Evolutionary conservation across 2,329 filamentous ascomycete species (phyloP).

Genomic region (Graphilbum sp.): DNA sequence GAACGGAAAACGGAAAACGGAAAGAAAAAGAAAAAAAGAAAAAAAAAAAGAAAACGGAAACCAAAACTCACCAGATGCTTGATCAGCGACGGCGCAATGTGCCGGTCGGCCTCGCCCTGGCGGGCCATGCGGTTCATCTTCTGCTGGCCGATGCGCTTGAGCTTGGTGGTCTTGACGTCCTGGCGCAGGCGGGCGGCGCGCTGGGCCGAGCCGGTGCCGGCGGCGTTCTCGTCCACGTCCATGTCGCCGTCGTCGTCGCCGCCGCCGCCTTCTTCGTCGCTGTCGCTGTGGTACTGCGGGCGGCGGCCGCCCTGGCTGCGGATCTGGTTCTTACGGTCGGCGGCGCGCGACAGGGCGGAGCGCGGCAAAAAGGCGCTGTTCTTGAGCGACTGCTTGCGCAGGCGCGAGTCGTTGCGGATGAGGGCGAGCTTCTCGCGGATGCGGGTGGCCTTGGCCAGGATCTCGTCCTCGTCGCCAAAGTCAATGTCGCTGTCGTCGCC

Average conservation of each 20-base stretch:
- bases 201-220: slow-evolving; percentile 22
- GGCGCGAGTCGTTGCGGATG: slow-evolving; percentile 85
- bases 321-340: slow-evolving; percentile 22
- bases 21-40: not conserved
- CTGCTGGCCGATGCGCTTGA: slow-evolving; percentile 84
- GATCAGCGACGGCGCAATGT: slow-evolving; percentile 61
- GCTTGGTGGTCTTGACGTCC: slow-evolving; percentile 53
- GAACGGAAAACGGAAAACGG: slow-evolving; percentile 3
- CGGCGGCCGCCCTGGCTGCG: not conserved
- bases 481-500: slow-evolving; percentile 53
- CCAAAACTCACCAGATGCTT: slow-evolving; percentile 77
- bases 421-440: slow-evolving; percentile 90
- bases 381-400: slow-evolving; percentile 84
- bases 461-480: slow-evolving; percentile 76
- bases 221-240: slow-evolving; percentile 45
- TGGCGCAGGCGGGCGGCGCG: slow-evolving; percentile 54
- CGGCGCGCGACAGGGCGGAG: slow-evolving; percentile 44
- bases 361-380: slow-evolving; percentile 90
- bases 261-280: slow-evolving; percentile 24
- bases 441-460: slow-evolving; percentile 79
- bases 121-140: slow-evolving; percentile 98
- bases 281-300: slow-evolving; percentile 11
- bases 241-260: slow-evolving; percentile 57
- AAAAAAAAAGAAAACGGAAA: slow-evolving; percentile 3
- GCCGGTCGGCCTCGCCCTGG: slow-evolving; percentile 91